A percentile compares a stretch with the other conserved stretches of the same genome.
These are phyloP conservation scores for Knufia fluminis DNA, from an alignment of 2,329 filamentous ascomycete species.

Conservation along the genomic window DNA sequence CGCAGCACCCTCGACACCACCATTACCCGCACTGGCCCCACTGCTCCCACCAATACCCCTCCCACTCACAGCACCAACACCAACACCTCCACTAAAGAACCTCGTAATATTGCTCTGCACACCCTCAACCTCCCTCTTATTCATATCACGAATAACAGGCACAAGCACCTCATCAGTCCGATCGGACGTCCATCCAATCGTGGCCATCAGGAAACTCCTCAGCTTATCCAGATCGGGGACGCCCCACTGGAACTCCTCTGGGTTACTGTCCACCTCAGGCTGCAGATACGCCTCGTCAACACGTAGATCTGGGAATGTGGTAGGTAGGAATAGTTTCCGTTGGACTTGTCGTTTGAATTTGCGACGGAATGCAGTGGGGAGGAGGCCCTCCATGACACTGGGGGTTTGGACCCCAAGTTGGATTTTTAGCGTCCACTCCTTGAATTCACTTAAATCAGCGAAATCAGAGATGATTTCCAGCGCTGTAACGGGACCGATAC, in stretches of 20 bases:
- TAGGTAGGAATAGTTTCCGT: conserved; percentile 77
- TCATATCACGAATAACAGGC: conserved; percentile 93
- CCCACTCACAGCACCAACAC: conserved; percentile 51
- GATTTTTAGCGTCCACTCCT: conserved; percentile 75
- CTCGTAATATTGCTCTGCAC: conserved; percentile 95
- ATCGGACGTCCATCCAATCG: conserved; percentile 87
- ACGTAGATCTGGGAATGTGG: conserved; percentile 65
- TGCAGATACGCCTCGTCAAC: conserved; percentile 77
- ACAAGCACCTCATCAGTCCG: conserved; percentile 91
- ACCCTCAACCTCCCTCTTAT: conserved; percentile 73
- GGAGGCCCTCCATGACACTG: conserved; percentile 51
- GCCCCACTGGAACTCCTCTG: conserved; percentile 85
- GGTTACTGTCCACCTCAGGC: conserved; percentile 73
- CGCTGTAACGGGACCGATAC: conserved; percentile 87
- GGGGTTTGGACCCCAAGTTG: conserved; percentile 52
- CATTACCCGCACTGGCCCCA: neutral
- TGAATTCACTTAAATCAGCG: conserved; percentile 63
- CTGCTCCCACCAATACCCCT: conserved; percentile 53
- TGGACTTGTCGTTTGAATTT: conserved; percentile 73
- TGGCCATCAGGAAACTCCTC: conserved; percentile 74
- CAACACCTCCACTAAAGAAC: conserved; percentile 70
- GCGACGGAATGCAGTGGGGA: conserved; percentile 58
- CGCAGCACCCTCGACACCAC: conserved; percentile 23
- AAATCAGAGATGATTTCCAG: conserved; percentile 94
- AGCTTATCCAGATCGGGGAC: conserved; percentile 85